Conservation (phyloP, 352 stramenopile species). For the Globisporangium megalacanthum region DNA sequence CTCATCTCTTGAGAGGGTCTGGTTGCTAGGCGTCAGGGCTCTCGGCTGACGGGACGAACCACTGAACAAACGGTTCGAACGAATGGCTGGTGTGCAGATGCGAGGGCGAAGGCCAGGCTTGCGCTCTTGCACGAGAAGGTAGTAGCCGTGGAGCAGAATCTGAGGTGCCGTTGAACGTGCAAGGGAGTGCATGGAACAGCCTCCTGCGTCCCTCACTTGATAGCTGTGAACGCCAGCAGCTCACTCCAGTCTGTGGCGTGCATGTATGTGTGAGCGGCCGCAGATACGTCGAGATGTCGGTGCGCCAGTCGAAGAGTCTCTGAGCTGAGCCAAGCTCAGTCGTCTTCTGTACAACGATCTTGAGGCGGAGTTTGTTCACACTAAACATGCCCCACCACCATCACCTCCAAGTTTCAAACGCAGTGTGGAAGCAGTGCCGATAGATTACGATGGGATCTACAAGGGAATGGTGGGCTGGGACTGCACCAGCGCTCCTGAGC, state of each 20-base stretch:
- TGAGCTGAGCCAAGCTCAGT: neutral
- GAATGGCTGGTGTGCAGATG: conserved; percentile 21
- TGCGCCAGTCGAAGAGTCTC: conserved; percentile 13
- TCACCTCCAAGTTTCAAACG: neutral
- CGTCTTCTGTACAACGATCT: too few relatives aligned
- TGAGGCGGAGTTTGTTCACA: too few relatives aligned
- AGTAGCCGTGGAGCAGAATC: conserved; percentile 30
- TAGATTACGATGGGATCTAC: neutral
- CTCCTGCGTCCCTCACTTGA: too few relatives aligned
- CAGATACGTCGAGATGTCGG: conserved; percentile 36
- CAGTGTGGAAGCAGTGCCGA: neutral
- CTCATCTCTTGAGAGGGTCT: too few relatives aligned
- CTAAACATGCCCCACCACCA: neutral
- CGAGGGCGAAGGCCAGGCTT: conserved; percentile 32
- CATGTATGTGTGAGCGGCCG: neutral
- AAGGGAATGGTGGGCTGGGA: neutral
- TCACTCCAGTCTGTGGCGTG: too few relatives aligned
- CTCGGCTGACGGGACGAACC: too few relatives aligned
- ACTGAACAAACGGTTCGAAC: too few relatives aligned
- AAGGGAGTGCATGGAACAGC: neutral
- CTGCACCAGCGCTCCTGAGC: neutral
- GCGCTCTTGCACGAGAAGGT: conserved; percentile 41
- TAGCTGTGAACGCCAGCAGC: too few relatives aligned
- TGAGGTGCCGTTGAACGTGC: conserved; percentile 19
- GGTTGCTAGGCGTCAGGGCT: too few relatives aligned